Evolutionary conservation across 2,329 filamentous ascomycete species (phyloP), one percentile per base, ranked within the genome.

Genomic region (Myriosclerotinia curreyana): DNA sequence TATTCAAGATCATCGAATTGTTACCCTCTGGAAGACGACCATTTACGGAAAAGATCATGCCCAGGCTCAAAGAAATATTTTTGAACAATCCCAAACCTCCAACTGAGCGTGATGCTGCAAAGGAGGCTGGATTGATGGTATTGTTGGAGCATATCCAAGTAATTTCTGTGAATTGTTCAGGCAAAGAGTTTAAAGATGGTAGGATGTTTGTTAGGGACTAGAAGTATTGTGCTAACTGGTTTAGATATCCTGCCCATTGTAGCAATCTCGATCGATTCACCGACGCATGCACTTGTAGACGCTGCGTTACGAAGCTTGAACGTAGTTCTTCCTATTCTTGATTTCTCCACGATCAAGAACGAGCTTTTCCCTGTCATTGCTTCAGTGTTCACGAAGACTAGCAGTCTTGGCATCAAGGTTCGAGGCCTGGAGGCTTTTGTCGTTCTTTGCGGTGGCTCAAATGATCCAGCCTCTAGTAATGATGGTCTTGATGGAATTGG

Each of bases 321-420:
- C 2, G 82, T 86, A 1, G 85, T 97, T n/a, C 79, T 98, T 6
- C 91, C 92, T 0, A 86, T 95, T 3, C 85, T 99, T 9, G 95
- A 99, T 76, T 98, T 97, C 70, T 96, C 89, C 69, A 98, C 94
- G 0, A 93, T 97, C 72, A 99, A 98, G 77, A 95, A 96, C 71
- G 94, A 98, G 68, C 83, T 99, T 0, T 99, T 99, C 75, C 95
- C 95, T 0, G 87, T 96, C 1, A 90, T 99, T 68, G 91, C 94
- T 1, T 80, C 83, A 11, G 95, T 97, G 0, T 99, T 99, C 74
- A 92, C 89, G 70, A 94, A 90, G 74, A 99, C 95, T 0, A 96
- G 86, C 74, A 97, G 92, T 74, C 83, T 99, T 64, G 91, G 89
- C 7, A 98, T 99, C 79, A 99, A 99, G 76, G 89, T 98, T 42